Base-by-base conservation (phyloP, 495 filamentous ascomycete genomes). In the Podospora pseudopauciseta region DNA sequence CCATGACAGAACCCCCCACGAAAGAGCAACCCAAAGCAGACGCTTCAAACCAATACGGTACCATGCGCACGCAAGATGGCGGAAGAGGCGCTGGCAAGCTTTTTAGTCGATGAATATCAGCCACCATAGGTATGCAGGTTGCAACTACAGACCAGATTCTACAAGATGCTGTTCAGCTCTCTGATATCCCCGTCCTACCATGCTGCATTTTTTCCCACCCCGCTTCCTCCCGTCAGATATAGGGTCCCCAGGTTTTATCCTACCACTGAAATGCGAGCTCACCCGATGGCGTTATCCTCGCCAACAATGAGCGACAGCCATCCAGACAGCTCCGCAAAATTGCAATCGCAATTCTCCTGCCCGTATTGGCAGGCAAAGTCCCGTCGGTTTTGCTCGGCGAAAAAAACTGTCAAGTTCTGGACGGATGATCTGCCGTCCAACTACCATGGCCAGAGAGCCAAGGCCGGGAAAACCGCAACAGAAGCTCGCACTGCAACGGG, bases 61-160 rank as follows among this genome's bases (percentile, higher is more conserved):
- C 16, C 55, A 58, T 58, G 55, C 55, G 39, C 61, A 63, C 61
- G n/a, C 61, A 63, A 49, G 32, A 63, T 63, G 61, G 32, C 61
- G 61, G 30, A 20, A 11, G 61, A 32, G n/a, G 61, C 32, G 61
- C n/a, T 6, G 61, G 34, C 61, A 63, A 63, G 61, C 61, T 49
- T 63, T 53, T 44, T 63, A 26, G 39, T 11, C 28, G 2, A 49
- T 13, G 39, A 2, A 6, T 49, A 16, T 49, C 39, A 49, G 39
- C 39, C 39, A 49, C 39, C 7, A 39, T 6, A 39, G 6, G 39
- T 16, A 49, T 49, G 39, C 13, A 49, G 39, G 39, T 16, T 49
- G 30, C 30, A 32, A 32, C 3, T 32, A 32, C 30, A 32, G 30
- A 5, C 4, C 4, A 23, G 23, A 23, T 32, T 32, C 30, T 5